Percentiles rank a stretch among this genome's conserved stretches.
Conservation (phyloP, 495 filamentous ascomycete species). For the Neurospora pannonica region DNA sequence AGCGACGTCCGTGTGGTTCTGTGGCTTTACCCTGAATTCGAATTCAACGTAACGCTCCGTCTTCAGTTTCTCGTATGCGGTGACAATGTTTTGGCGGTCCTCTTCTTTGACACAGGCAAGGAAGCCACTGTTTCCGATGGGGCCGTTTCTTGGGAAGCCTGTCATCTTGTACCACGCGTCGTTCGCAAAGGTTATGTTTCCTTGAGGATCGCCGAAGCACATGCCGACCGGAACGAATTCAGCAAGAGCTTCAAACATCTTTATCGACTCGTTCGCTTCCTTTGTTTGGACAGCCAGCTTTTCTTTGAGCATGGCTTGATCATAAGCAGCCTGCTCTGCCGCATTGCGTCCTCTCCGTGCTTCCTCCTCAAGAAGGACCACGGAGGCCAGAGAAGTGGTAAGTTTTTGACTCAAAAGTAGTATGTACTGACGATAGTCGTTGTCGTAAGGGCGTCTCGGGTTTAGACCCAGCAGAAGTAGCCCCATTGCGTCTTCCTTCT, state of each 20-base stretch:
- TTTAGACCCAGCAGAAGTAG: constrained; percentile 54
- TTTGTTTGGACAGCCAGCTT: constrained; percentile 50
- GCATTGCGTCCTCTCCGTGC: constrained; percentile 48
- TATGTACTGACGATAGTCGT: constrained; percentile 56
- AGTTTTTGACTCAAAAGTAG: constrained; percentile 52
- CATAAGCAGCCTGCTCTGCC: constrained; percentile 48
- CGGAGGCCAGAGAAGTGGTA: constrained; percentile 53
- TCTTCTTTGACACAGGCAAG: constrained; percentile 31
- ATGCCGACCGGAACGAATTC: constrained; percentile 62
- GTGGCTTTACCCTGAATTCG: constrained; percentile 31
- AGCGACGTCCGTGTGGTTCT: constrained; percentile 11
- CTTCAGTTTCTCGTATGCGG: constrained; percentile 28
- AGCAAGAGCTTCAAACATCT: constrained; percentile 56
- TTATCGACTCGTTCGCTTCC: constrained; percentile 54
- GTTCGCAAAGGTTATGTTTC: constrained; percentile 55
- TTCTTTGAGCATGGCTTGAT: constrained; percentile 50
- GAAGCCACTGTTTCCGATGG: constrained; percentile 23
- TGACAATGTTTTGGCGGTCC: constrained; percentile 22
- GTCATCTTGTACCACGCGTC: constrained; percentile 48
- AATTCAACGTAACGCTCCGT: constrained; percentile 24
- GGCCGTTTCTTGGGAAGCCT: constrained; percentile 14
- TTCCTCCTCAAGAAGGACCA: constrained; percentile 58
- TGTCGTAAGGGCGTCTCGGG: constrained; percentile 55
- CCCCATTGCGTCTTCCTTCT: constrained; percentile 42
- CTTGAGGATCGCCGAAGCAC: constrained; percentile 51